These are phyloP conservation scores for Ascochyta clinopodiicola DNA, from an alignment of 2,329 filamentous ascomycete species.

Conservation along the genomic window DNA sequence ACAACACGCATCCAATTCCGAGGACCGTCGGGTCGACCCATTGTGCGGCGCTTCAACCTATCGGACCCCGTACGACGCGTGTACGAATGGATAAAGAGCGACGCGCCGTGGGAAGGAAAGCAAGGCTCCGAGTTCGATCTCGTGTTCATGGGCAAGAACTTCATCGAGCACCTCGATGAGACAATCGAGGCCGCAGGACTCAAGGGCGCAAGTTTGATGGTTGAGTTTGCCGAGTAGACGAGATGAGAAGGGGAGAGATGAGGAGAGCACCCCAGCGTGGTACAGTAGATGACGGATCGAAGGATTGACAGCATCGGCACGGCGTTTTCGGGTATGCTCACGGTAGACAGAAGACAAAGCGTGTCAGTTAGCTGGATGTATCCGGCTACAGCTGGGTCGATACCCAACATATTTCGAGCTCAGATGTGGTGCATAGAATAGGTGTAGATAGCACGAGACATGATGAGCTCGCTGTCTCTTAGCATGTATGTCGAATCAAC, in stretches of 20 bases:
- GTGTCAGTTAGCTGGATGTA: background rate
- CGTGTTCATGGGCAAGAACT: conserved; percentile 83
- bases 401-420: conserved; percentile 7
- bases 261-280: background rate
- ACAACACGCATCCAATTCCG: conserved; percentile 89
- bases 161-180: conserved; percentile 75
- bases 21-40: conserved; percentile 74
- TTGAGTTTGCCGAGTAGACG: conserved; percentile 69
- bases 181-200: conserved; percentile 82
- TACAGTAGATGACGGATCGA: background rate
- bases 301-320: conserved; percentile 5
- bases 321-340: conserved; percentile 8
- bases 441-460: conserved; percentile 2
- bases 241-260: too few species aligned
- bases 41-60: conserved; percentile 84
- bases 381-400: background rate
- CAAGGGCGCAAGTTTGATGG: conserved; percentile 94
- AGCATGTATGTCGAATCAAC: background rate
- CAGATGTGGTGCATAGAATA: background rate
- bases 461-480: background rate
- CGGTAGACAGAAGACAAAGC: background rate
- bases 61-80: conserved; percentile 80
- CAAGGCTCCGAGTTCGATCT: conserved; percentile 83
- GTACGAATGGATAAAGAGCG: conserved; percentile 95
- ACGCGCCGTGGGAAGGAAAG: conserved; percentile 80